A percentile compares a stretch with the other conserved stretches of the same genome.
Evolutionary conservation across 306 rosid genomes (phyloP).

Genomic region (Arachis stenosperma): DNA sequence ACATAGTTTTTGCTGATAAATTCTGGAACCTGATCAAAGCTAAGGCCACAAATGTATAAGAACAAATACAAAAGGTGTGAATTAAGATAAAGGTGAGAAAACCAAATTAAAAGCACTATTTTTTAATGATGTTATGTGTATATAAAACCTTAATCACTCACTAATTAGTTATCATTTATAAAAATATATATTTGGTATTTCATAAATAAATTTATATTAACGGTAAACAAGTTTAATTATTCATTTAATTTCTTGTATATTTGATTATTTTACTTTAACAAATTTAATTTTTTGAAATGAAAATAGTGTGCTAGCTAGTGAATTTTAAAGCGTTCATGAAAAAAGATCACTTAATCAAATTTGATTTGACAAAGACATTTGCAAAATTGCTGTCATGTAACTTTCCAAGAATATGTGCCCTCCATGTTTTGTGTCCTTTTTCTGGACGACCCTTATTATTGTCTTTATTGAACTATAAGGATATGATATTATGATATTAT

Average conservation of each 20-base stretch:
- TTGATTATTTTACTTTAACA: too few relatives aligned
- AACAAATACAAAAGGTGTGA: background rate
- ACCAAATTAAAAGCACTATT: too few relatives aligned
- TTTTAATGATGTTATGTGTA: too few relatives aligned
- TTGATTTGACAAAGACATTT: slow-evolving; percentile 29
- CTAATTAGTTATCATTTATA: too few relatives aligned
- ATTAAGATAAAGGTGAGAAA: background rate
- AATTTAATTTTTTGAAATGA: too few relatives aligned
- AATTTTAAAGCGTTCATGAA: background rate
- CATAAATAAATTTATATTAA: too few relatives aligned
- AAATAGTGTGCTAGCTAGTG: background rate
- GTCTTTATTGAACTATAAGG: slow-evolving; percentile 23
- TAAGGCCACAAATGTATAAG: background rate
- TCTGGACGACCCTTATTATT: slow-evolving; percentile 18
- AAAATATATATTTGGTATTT: too few relatives aligned
- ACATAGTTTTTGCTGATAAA: background rate
- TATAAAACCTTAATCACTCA: too few relatives aligned
- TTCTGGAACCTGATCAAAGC: background rate
- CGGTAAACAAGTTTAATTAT: too few relatives aligned
- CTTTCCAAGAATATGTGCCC: slow-evolving; percentile 13
- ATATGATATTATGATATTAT: background rate
- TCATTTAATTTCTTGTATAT: too few relatives aligned
- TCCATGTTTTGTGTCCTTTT: slow-evolving; percentile 31
- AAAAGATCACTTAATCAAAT: background rate
- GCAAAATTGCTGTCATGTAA: slow-evolving; percentile 26